Base-by-base conservation (phyloP, 108 stramenopile genomes). In the Seminavis robusta region DNA sequence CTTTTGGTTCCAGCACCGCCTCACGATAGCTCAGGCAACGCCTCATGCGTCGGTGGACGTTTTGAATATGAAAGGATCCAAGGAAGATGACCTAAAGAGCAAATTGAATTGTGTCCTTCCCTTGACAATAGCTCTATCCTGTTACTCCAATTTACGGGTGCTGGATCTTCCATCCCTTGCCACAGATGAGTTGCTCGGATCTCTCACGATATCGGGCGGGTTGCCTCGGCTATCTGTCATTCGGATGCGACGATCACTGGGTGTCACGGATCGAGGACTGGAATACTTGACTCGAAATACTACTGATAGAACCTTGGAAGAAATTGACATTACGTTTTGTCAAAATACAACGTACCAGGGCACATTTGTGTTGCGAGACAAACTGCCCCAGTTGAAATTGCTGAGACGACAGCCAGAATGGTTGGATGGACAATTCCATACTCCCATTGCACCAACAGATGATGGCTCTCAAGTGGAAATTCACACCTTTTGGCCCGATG, bases 391-490 rank as follows among this genome's bases (percentile, higher is more conserved):
- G 11, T 30, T 70, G 19, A 42, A 42, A 30, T 15, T 47, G 19
- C 31, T 70, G 8, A 61, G 69, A n/a, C 69, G 69, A 2, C 69
- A 70, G 29, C 69, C 69, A 17, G 61, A 62, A 64, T 70, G 69
- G 69, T 10, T 70, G 26, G 69, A 70, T 44, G 69, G 69, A 31
- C 54, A 36, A 26, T 70, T 63, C 33, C 33, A 43, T 1, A 70
- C 69, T 5, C 69, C 69, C 23, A 63, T 70, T 63, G 61, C 42
- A 9, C n/a, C n/a, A n/a, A n/a, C n/a, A n/a, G n/a, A n/a, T n/a
- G 49, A 50, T 31, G 66, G 49, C 30, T 25, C 40, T 16, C 21
- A 26, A 6, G 56, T 9, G 4, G 65, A 59, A 26, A 30, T 63
- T 6, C 69, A 70, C 29, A 70, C 61, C 4, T 70, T 63, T 26